Base-by-base conservation (phyloP, 768 basidiomycete species). In the Russula vinacea region DNA sequence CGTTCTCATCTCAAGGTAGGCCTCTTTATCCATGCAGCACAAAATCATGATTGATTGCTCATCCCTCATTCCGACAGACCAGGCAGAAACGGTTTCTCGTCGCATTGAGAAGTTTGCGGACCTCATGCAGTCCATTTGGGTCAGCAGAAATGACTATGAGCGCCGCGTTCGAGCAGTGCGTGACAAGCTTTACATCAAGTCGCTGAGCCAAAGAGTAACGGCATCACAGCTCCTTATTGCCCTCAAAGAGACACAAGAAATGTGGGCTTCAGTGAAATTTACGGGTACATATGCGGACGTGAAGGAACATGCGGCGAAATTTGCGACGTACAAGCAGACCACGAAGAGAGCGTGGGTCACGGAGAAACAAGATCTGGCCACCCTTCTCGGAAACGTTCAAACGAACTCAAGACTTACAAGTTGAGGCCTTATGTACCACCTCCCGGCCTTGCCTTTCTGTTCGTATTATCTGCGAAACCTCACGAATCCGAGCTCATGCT, bases 91-190 rank as follows among this genome's bases (percentile, higher is more conserved):
- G 0, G 94, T 94, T 22, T 90, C 94, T 1, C 84, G 95, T 56
- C 83, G 96, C 11, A 92, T 98, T 0, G 93, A 93, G 74, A 96
- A 96, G 73, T 98, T 98, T 71, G 94, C 93, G 0, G 93, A 97
- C 68, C 83, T 96, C 58, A 93, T 97, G 89, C 92, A 90, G 70
- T 92, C 90, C 3, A 87, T 94, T 11, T 94, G 94, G 93, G 72
- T 85, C 2, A 87, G 86, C 55, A 81, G 84, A 67, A 95, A 94
- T 70, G 95, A 98, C 73, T 99, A 98, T 71, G 95, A 98, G 73
- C 83, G 89, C 22, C 89, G 96, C 39, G 87, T 89, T 57, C 81
- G 83, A 55, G 78, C 84, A 45, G 91, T 93, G 70, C 45, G 81
- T 74, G 13, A 55, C 60, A 32, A 16, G 29, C 22, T 64, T 37